phyloP scores from a whole-genome alignment of 176 grass and related monocot species.

The Tillandsia fasciculata region DNA sequence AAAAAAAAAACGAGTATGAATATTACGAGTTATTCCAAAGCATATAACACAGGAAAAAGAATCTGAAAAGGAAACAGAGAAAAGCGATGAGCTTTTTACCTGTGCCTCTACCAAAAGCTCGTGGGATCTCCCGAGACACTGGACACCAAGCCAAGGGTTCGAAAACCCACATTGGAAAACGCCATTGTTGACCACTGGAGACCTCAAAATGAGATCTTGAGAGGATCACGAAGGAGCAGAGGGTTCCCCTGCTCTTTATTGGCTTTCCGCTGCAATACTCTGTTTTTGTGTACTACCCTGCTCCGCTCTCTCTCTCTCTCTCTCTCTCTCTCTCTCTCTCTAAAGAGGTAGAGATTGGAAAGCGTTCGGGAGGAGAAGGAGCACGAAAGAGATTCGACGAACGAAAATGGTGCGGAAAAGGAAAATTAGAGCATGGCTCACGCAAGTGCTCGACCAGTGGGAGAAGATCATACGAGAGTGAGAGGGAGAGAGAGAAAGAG shows the following conservation, averaged over 20 bases:
- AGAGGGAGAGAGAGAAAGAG: too few species aligned
- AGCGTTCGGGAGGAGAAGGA: not conserved
- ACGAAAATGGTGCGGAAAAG: not conserved
- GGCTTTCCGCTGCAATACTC: not conserved
- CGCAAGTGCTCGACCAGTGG: conserved; percentile 13
- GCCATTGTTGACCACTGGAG: not conserved
- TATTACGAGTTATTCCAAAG: not conserved
- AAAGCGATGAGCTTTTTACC: not conserved
- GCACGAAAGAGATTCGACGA: conserved; percentile 16
- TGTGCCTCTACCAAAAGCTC: not conserved
- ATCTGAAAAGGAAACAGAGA: too few species aligned
- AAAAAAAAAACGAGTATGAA: too few species aligned
- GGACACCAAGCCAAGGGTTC: not conserved
- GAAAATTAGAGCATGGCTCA: conserved; percentile 20
- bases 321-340: too few species aligned
- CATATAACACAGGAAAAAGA: not conserved
- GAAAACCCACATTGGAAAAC: not conserved
- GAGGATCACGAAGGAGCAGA: not conserved
- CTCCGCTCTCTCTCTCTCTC: not conserved
- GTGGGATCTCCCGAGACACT: not conserved
- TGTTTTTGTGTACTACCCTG: not conserved
- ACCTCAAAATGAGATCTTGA: conserved; percentile 4
- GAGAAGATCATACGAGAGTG: conserved; percentile 11
- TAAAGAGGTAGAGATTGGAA: not conserved
- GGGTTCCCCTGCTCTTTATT: not conserved